Conservation (phyloP, 352 stramenopile genomes). For the Globisporangium emineosum region DNA sequence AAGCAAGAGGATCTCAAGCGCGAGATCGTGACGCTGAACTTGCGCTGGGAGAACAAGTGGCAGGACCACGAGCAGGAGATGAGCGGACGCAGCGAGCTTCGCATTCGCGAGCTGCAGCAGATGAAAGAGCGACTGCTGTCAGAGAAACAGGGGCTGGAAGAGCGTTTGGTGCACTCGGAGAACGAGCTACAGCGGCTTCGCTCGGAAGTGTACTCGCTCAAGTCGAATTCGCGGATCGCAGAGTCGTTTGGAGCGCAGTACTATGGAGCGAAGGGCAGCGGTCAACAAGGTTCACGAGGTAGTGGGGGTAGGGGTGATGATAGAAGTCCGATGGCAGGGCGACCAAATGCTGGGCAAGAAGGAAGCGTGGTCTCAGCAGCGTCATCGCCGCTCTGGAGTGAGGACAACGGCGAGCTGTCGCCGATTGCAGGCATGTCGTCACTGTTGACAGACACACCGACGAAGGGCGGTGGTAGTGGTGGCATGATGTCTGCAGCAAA, state of each 20-base stretch:
- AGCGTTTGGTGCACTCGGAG: constrained; percentile 54
- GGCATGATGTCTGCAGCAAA: constrained; percentile 10
- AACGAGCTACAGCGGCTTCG: constrained; percentile 57
- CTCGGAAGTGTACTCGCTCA: constrained; percentile 44
- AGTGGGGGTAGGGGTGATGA: background rate
- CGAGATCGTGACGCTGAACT: constrained; percentile 54
- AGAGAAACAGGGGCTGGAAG: constrained; percentile 63
- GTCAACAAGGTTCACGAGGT: background rate
- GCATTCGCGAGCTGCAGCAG: constrained; percentile 51
- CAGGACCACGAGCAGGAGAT: constrained; percentile 62
- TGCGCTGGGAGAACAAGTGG: constrained; percentile 71
- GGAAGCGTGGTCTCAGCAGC: constrained; percentile 17
- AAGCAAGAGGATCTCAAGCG: constrained; percentile 64
- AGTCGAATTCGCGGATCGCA: constrained; percentile 38
- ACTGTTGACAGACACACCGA: constrained; percentile 44
- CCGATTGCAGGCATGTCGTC: constrained; percentile 47
- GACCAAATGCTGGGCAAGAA: background rate
- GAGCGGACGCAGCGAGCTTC: constrained; percentile 38
- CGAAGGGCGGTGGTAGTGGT: background rate
- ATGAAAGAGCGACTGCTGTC: constrained; percentile 42
- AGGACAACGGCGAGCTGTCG: constrained; percentile 58
- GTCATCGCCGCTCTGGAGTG: constrained; percentile 61
- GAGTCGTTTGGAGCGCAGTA: constrained; percentile 45
- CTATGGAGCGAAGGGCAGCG: constrained; percentile 6
- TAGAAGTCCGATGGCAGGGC: constrained; percentile 14